Evolutionary conservation across 805 yeast species (phyloP), one percentile per base, ranked within the genome.

Genomic region (Hanseniaspora lachancei): DNA sequence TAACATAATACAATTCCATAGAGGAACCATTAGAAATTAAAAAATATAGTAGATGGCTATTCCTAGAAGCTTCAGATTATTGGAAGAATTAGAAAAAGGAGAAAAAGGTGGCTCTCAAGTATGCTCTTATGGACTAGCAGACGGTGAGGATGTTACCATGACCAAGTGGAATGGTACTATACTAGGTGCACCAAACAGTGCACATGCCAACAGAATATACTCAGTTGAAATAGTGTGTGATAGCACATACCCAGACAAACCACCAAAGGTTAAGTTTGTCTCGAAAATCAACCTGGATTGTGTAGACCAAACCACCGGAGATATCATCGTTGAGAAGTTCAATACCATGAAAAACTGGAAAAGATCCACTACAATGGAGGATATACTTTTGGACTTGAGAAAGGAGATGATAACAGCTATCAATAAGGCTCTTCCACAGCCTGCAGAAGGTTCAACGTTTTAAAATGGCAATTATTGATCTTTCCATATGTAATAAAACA

Each of bases 71-170:
- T 93, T 93, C 71, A 86, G 95, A 67, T 79, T 93, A 36, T 77
- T 93, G 59, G 99, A 93, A 71, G 99, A 93, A 72, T 76, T 93
- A 61, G 99, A 95, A 69, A 91, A 91, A 64, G 98, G 98, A 49
- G 99, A 93, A 67, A 93, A 93, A 69, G 99, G 98, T 21, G 97
- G 97, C 21, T 93, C 97, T 27, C 97, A 93, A 69, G 86, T 95
- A 16, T 89, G 96, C 68, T 91, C 97, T 23, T 88, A 93, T 64
- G 99, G 99, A 0, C 76, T 93, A 48, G 81, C 87, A 24, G 91
- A 87, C 63, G 81, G 84, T 59, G 95, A 86, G 63, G 99, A 93
- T 67, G 86, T 89, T 61, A 74, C 89, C 52, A 87, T 93, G 95
- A 85, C 95, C 12, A 71, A 84, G 63, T 93, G 99, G 99, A 93